Base-by-base conservation (phyloP, 2,329 filamentous ascomycete species). In the Xylariaceae sp. region DNA sequence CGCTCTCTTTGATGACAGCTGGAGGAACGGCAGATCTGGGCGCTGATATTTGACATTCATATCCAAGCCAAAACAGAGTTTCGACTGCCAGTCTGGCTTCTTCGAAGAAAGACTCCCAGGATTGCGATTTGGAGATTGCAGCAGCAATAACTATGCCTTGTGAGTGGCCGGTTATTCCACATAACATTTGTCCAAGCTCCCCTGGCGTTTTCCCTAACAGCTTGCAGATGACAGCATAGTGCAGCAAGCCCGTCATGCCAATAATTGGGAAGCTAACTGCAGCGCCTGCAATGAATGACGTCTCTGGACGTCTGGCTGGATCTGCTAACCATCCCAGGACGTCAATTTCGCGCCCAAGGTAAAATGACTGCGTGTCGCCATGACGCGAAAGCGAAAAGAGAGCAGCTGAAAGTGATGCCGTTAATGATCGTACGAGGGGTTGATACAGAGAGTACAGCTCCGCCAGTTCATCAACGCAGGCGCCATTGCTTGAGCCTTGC, bases 51-150 rank as follows among this genome's bases (percentile, higher is more conserved):
- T 99, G 94, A 71, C 92, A 97, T 67, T 94, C 88, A 56, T 93
- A 86, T 69, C 94, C 94, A 61, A 97, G 96, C 94, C 94, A 99
- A 80, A 99, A 99, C 31, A 99, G 87, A 65, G 97, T 90, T 36
- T 89, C 93, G 57, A 99, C 77, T 2, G 93, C 89, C 62, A 90
- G 86, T 65, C 81, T 86, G 48, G 90, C 82, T 48, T 90, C 84
- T 64, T 88, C 86, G 59, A 88, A 83, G 71, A 94, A 99, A 1
- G 89, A 89, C 57, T 96, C 91, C 94, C 94, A 99, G 31, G 88
- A 91, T 61, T 89, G 88, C 3, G 92, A 90, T 6, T 92, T 89
- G 2, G 94, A 88, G 53, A 94, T 96, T 18, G 89, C 89, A 28
- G 93, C 91, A 16, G 94, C 94, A 56, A 95, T 90, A 57, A 99